A percentile compares a stretch with the other conserved stretches of the same genome.
Conservation (phyloP, 2,329 filamentous ascomycete genomes). For the Fusarium nygamai region DNA sequence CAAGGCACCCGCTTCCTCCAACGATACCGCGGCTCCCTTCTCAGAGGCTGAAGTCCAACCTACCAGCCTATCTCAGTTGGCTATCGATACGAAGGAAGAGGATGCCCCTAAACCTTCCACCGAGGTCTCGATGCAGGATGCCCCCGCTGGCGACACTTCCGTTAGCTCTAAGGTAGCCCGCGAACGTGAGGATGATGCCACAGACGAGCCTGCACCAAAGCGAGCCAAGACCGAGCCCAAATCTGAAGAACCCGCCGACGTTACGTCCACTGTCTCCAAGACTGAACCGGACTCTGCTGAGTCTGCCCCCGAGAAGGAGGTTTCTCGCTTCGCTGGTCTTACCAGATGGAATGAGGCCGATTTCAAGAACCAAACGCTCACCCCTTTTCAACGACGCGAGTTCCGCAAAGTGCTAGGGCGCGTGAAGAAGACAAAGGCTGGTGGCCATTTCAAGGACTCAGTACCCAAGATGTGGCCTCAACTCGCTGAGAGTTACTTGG, state of each 20-base stretch:
- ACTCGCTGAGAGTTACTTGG: slow-evolving; percentile 77
- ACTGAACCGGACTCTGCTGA: slow-evolving; percentile 34
- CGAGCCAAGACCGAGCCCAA: slow-evolving; percentile 77
- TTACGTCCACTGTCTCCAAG: slow-evolving; percentile 9
- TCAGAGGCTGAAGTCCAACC: slow-evolving; percentile 51
- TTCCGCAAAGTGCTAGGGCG: slow-evolving; percentile 74
- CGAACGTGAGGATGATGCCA: slow-evolving; percentile 79
- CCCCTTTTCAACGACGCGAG: slow-evolving; percentile 67
- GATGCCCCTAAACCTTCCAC: slow-evolving; percentile 43
- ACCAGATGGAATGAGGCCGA: slow-evolving; percentile 55
- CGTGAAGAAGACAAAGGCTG: slow-evolving; percentile 87
- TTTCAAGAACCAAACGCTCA: slow-evolving; percentile 62
- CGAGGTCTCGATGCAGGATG: slow-evolving; percentile 66
- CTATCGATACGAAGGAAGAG: slow-evolving; percentile 50
- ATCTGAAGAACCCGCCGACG: slow-evolving; percentile 48
- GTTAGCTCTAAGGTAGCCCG: slow-evolving; percentile 71
- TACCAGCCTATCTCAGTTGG: slow-evolving; percentile 52
- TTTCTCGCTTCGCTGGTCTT: slow-evolving; percentile 44
- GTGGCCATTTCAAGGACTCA: slow-evolving; percentile 78
- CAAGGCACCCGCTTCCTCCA: slow-evolving; percentile 20
- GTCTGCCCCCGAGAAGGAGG: slow-evolving; percentile 34
- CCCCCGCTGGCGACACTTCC: slow-evolving; percentile 44
- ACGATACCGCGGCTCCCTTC: slow-evolving; percentile 36
- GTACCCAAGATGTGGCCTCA: slow-evolving; percentile 80
- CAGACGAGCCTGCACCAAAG: slow-evolving; percentile 76